These are phyloP conservation scores for Rhodotorula mucilaginosa DNA, from an alignment of 1,284 basidiomycete genomes.

Conservation along the genomic window DNA sequence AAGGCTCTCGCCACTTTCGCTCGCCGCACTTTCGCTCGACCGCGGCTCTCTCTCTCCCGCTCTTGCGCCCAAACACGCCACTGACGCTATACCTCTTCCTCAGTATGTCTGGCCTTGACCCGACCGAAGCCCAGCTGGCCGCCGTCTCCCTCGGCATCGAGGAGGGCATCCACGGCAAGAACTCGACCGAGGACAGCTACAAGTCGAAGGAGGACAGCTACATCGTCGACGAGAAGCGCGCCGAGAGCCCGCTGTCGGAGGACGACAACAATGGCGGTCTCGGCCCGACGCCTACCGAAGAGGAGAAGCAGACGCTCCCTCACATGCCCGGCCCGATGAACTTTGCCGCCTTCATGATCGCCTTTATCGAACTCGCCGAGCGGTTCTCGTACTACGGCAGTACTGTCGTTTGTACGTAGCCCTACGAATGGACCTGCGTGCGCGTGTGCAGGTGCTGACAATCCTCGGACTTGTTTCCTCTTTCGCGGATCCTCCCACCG, in stretches of 20 bases:
- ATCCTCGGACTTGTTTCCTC: slow-evolving; percentile 2
- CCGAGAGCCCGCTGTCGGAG: not conserved
- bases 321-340: slow-evolving; percentile 25
- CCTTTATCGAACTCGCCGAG: slow-evolving; percentile 59
- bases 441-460: too few relatives aligned
- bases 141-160: not conserved
- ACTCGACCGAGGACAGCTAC: not conserved
- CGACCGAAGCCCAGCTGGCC: slow-evolving; percentile 8
- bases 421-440: not conserved
- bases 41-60: too few relatives aligned
- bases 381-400: slow-evolving; percentile 69
- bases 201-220: slow-evolving; percentile 6
- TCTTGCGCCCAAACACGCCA: too few relatives aligned
- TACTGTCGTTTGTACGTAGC: slow-evolving; percentile 36
- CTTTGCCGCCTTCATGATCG: slow-evolving; percentile 23
- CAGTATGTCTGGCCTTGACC: slow-evolving; percentile 18
- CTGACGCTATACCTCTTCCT: too few relatives aligned
- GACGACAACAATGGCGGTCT: not conserved
- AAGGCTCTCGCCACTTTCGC: too few relatives aligned
- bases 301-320: slow-evolving; percentile 14
- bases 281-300: slow-evolving; percentile 11
- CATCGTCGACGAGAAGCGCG: slow-evolving; percentile 13
- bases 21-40: too few relatives aligned
- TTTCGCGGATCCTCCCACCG: not conserved
- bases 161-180: not conserved